Conservation (phyloP, 768 basidiomycete species). For the Russula olivacea region DNA sequence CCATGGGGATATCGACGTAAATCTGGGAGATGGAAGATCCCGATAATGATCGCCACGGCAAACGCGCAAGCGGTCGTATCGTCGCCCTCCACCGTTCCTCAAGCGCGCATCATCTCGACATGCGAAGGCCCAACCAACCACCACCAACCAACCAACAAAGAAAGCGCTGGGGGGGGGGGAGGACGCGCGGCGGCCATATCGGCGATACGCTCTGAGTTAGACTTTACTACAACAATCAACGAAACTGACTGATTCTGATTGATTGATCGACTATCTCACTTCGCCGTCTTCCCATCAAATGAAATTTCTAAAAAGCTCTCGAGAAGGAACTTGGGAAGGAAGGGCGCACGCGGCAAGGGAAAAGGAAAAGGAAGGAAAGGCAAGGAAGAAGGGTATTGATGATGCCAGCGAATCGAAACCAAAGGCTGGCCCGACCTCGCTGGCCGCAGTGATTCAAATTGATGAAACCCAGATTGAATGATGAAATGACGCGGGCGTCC, state of each 20-base stretch:
- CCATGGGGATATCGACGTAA: conserved; percentile 10
- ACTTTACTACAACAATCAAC: neutral
- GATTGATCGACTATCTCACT: conserved; percentile 3
- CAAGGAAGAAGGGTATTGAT: neutral
- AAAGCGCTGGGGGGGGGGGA: neutral
- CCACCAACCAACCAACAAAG: neutral
- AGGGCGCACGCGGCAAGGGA: neutral
- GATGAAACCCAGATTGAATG: neutral
- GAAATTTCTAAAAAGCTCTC: conserved; percentile 3
- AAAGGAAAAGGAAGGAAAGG: neutral
- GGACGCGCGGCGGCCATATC: conserved; percentile 1
- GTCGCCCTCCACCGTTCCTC: neutral
- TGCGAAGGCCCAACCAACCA: neutral
- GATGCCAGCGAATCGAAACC: too few relatives aligned
- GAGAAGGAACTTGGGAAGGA: neutral
- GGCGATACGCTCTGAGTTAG: conserved; percentile 2
- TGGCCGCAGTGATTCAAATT: neutral
- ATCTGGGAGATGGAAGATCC: neutral
- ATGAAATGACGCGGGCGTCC: neutral
- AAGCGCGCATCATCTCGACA: neutral
- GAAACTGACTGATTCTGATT: conserved; percentile 5
- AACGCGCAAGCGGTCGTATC: neutral
- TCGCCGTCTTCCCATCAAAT: conserved; percentile 2
- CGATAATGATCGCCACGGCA: neutral
- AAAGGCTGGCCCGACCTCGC: too few relatives aligned